These are phyloP conservation scores for Fusarium palustre DNA, from an alignment of 2,329 filamentous ascomycete genomes.

Conservation along the genomic window DNA sequence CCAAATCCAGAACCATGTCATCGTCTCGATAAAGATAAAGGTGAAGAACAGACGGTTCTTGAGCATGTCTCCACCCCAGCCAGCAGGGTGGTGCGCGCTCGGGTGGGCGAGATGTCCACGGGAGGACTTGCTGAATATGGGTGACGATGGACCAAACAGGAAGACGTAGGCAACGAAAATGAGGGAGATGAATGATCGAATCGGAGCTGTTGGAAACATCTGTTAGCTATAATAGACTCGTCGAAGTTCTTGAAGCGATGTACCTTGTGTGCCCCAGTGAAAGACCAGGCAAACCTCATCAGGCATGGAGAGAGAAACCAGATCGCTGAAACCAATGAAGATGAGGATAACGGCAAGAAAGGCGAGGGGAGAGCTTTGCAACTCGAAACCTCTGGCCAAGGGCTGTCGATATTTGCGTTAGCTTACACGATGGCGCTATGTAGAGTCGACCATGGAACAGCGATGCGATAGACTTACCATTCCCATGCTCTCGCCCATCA, in stretches of 20 bases:
- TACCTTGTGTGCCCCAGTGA: conserved; percentile 75
- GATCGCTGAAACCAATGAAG: conserved; percentile 70
- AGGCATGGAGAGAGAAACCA: conserved; percentile 74
- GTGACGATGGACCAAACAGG: conserved; percentile 65
- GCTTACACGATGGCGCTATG: not conserved
- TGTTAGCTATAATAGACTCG: conserved; percentile 37
- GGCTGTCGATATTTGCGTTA: conserved; percentile 32
- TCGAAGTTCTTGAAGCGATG: conserved; percentile 50
- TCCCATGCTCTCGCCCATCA: conserved; percentile 85
- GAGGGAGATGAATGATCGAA: conserved; percentile 75
- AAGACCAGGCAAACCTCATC: conserved; percentile 72
- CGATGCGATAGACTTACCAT: conserved; percentile 69
- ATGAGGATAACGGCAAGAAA: conserved; percentile 77
- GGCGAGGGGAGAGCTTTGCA: conserved; percentile 76
- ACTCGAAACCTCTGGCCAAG: conserved; percentile 73
- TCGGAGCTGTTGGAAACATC: conserved; percentile 61
- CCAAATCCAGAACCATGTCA: conserved; percentile 89
- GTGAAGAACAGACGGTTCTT: conserved; percentile 89
- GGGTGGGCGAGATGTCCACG: conserved; percentile 42
- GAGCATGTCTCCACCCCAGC: conserved; percentile 72
- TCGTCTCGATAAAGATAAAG: conserved; percentile 85
- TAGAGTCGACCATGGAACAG: not conserved
- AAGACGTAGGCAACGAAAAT: conserved; percentile 72
- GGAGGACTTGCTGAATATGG: conserved; percentile 55
- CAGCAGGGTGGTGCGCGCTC: conserved; percentile 52